phyloP scores from a whole-genome alignment of 768 basidiomycete species.

The Tylopilus felleus region DNA sequence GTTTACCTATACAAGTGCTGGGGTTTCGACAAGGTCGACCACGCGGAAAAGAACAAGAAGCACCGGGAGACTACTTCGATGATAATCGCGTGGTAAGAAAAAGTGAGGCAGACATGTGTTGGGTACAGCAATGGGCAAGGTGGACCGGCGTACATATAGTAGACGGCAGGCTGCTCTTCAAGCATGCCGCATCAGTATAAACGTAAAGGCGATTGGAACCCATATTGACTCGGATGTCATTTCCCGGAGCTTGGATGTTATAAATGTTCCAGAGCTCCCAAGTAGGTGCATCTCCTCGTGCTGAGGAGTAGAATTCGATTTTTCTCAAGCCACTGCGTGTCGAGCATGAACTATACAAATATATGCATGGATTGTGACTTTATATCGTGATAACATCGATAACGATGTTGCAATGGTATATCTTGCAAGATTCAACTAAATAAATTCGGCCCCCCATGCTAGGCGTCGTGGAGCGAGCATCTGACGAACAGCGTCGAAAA shows the following conservation, averaged over 20 bases:
- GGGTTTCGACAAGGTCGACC: slow-evolving; percentile 36
- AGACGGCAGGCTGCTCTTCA: slow-evolving; percentile 1
- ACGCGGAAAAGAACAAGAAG: slow-evolving; percentile 27
- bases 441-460: neutral
- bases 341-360: neutral
- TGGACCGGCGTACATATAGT: slow-evolving; percentile 13
- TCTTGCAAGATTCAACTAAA: neutral
- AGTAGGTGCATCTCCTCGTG: too few species aligned
- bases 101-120: slow-evolving; percentile 33
- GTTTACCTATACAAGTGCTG: slow-evolving; percentile 32
- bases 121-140: neutral
- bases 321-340: neutral
- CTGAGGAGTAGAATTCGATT: too few species aligned
- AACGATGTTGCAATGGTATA: neutral
- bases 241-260: too few species aligned
- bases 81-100: slow-evolving; percentile 35
- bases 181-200: too few species aligned
- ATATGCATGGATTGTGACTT: neutral
- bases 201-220: too few species aligned
- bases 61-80: slow-evolving; percentile 17
- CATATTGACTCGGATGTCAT: too few species aligned
- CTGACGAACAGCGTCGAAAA: slow-evolving; percentile 92
- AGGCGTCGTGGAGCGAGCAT: slow-evolving; percentile 45
- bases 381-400: neutral
- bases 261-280: too few species aligned